Evolutionary conservation across 2,329 filamentous ascomycete genomes (phyloP).

Genomic region (Mycosphaerella arachidis): DNA sequence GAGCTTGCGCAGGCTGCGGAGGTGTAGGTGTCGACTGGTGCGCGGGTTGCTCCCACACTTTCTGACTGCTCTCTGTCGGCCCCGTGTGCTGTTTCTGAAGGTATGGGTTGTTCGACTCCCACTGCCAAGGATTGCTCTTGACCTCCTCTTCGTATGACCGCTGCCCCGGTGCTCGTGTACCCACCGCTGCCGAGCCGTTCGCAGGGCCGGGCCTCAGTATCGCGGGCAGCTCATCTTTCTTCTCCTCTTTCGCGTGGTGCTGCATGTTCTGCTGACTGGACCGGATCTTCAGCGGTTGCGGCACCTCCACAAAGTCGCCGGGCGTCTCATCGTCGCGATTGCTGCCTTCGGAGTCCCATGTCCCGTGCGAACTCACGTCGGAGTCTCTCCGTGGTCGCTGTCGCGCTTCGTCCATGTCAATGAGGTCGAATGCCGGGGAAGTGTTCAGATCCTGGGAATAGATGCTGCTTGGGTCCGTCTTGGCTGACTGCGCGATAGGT

Average conservation of each 20-base stretch:
- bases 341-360: slow-evolving; percentile 31
- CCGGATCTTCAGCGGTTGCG: slow-evolving; percentile 27
- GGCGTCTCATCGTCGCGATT: slow-evolving; percentile 15
- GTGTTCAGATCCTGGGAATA: slow-evolving; percentile 34
- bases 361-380: slow-evolving; percentile 33
- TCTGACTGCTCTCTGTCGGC: slow-evolving; percentile 33
- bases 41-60: slow-evolving; percentile 37
- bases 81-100: slow-evolving; percentile 10
- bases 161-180: slow-evolving; percentile 12
- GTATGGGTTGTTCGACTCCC: slow-evolving; percentile 23
- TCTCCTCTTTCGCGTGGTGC: slow-evolving; percentile 14
- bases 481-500: slow-evolving; percentile 32
- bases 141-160: slow-evolving; percentile 23
- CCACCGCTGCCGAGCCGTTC: slow-evolving; percentile 8
- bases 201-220: slow-evolving; percentile 25
- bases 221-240: slow-evolving; percentile 24
- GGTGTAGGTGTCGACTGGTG: slow-evolving; percentile 11
- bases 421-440: slow-evolving; percentile 40
- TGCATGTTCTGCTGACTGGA: slow-evolving; percentile 23
- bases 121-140: slow-evolving; percentile 27
- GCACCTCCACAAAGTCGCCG: slow-evolving; percentile 23
- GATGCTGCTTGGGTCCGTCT: slow-evolving; percentile 23
- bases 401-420: slow-evolving; percentile 30
- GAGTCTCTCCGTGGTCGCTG: slow-evolving; percentile 31
- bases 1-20: slow-evolving; percentile 18